Evolutionary conservation across 106 monocot genomes (phyloP).

Genomic region (Acorus gramineus): DNA sequence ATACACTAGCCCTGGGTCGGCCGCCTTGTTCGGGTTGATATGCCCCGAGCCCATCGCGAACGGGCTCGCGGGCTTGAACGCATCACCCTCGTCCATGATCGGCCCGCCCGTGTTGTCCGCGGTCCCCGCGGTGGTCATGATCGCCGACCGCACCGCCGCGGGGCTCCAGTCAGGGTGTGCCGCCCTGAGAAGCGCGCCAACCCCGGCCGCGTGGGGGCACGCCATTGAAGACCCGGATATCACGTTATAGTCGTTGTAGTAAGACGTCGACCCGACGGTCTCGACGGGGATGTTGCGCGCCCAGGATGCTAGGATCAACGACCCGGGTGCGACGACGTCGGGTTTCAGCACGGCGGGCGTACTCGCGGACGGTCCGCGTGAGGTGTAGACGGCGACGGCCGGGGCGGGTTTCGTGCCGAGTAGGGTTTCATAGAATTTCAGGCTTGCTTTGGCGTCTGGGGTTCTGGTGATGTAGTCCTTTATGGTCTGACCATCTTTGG

Average conservation of each 20-base stretch:
- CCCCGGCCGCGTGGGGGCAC: constrained; percentile 55
- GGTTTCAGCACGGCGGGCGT: constrained; percentile 54
- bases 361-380: constrained; percentile 48
- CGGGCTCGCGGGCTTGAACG: constrained; percentile 21
- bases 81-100: constrained; percentile 23
- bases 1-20: constrained; percentile 67
- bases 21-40: constrained; percentile 45
- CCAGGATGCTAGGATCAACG: constrained; percentile 43
- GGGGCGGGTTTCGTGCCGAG: constrained; percentile 46
- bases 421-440: constrained; percentile 30
- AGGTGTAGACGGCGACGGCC: constrained; percentile 32
- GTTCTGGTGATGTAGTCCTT: constrained; percentile 10
- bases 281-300: background rate
- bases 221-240: constrained; percentile 63
- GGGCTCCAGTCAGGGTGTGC: constrained; percentile 50
- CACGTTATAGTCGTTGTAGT: constrained; percentile 16
- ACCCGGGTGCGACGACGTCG: constrained; percentile 52
- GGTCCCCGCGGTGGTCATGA: constrained; percentile 56
- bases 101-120: constrained; percentile 31
- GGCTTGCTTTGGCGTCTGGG: constrained; percentile 17
- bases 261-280: background rate
- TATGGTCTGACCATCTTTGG: constrained; percentile 1
- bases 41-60: constrained; percentile 64
- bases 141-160: constrained; percentile 61
- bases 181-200: constrained; percentile 44